Conservation (phyloP, 257 asterid species). For the Apocynum venetum region DNA sequence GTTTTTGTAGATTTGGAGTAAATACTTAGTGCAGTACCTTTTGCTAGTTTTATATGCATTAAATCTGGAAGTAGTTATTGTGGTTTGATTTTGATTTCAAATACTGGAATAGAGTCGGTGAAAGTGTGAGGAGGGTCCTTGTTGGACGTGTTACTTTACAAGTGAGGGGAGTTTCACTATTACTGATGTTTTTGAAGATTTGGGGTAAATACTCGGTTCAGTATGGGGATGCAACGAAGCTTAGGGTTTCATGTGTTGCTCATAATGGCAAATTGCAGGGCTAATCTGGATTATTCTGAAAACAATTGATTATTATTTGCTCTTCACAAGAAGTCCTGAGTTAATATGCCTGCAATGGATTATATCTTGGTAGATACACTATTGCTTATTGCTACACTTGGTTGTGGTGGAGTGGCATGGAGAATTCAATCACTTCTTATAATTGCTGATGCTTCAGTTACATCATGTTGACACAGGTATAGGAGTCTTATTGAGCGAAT, state of each 20-base stretch:
- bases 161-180: too few relatives aligned
- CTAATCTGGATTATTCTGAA: background rate
- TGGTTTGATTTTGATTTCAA: background rate
- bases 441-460: background rate
- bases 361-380: background rate
- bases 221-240: background rate
- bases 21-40: background rate
- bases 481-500: constrained; percentile 84
- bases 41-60: background rate
- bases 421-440: background rate
- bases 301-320: background rate
- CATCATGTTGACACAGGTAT: constrained; percentile 47
- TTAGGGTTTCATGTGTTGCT: background rate
- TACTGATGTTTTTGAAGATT: background rate
- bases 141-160: background rate
- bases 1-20: too few relatives aligned
- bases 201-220: background rate
- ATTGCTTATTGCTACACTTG: background rate
- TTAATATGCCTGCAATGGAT: background rate
- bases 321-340: background rate
- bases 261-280: background rate
- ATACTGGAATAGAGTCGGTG: too few relatives aligned
- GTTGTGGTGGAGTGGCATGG: background rate
- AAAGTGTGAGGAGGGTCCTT: too few relatives aligned
- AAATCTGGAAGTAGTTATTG: background rate